A percentile compares a stretch with the other conserved stretches of the same genome.
phyloP scores from a whole-genome alignment of 2,329 filamentous ascomycete genomes.

The Xylaria sp. region DNA sequence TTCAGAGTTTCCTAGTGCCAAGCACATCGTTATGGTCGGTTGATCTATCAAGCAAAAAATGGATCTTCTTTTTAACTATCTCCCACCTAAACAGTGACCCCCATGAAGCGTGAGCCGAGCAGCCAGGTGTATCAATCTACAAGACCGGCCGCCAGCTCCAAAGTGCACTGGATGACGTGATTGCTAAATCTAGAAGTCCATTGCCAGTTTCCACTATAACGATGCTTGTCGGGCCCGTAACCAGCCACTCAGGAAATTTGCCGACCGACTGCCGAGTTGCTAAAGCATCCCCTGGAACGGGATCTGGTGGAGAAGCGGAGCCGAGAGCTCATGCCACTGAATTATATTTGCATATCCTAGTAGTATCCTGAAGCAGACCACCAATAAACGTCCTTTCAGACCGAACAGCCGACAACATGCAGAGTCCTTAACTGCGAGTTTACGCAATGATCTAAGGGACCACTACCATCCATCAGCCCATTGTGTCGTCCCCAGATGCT shows the following conservation, averaged over 20 bases:
- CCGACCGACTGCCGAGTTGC: conserved; percentile 15
- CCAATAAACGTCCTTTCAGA: conserved; percentile 8
- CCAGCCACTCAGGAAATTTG: conserved; percentile 1
- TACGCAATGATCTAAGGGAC: conserved; percentile 11
- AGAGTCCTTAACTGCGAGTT: conserved; percentile 1
- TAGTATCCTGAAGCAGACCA: background rate
- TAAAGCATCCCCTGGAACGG: background rate
- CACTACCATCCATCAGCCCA: conserved; percentile 9
- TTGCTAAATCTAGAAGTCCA: no score
- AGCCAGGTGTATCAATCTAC: no score
- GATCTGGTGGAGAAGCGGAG: conserved; percentile 16
- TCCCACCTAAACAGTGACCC: no score
- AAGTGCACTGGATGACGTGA: no score
- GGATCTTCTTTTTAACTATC: no score
- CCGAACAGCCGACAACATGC: conserved; percentile 18
- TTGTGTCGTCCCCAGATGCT: conserved; percentile 4
- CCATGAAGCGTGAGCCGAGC: no score
- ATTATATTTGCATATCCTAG: background rate
- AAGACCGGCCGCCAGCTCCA: no score
- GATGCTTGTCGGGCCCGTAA: background rate
- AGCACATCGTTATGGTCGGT: no score
- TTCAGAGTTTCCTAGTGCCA: no score
- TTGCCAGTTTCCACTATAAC: background rate
- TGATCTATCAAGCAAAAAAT: no score
- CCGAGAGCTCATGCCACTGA: conserved; percentile 4